Base-by-base conservation (phyloP, 1,284 basidiomycete genomes). In the Boletus semigastroideus region DNA sequence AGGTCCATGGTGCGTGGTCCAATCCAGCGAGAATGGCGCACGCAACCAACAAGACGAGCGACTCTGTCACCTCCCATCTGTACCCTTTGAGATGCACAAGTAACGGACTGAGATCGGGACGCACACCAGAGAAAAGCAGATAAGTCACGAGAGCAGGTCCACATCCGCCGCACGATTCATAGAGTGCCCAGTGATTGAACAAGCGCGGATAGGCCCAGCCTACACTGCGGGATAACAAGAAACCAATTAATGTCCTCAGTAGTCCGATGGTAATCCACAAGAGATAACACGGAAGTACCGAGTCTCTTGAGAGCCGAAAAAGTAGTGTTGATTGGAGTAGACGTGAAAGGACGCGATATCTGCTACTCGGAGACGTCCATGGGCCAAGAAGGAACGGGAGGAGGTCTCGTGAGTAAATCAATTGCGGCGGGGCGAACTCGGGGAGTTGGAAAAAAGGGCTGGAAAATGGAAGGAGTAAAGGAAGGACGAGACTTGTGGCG, bases 141-240 rank as follows among this genome's bases (percentile, higher is more conserved):
- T 67, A 64, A 5, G 60, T 54, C n/a, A 66, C 53, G 4, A 75
- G 52, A 16, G 67, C 46, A 34, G 72, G 70, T 7, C 72, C 74
- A 38, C 70, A 69, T 42, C 74, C 73, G 8, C 67, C 59, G 16
- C 60, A 64, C 12, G 62, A 56, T 52, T 77, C 75, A 48, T 76
- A 76, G 4, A 74, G 59, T 14, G 71, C 65, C 59, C 68, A 74
- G 53, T 76, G 74, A 41, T 56, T 67, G 58, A 76, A 74, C n/a
- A 76, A 46, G 10, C 30, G 48, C 1, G 73, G 75, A 42, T 66
- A 65, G 16, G 71, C 60, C 73, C 73, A 75, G 17, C 75, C 74
- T 19, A 74, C 65, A 42, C 68, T 59, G 8, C 70, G 61, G n/a
- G 66, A 68, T 22, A 75, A 50, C 16, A 75, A 46, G 48, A 66